These are phyloP conservation scores for Lipomyces yamadae DNA, from an alignment of 805 yeast species.

Conservation along the genomic window DNA sequence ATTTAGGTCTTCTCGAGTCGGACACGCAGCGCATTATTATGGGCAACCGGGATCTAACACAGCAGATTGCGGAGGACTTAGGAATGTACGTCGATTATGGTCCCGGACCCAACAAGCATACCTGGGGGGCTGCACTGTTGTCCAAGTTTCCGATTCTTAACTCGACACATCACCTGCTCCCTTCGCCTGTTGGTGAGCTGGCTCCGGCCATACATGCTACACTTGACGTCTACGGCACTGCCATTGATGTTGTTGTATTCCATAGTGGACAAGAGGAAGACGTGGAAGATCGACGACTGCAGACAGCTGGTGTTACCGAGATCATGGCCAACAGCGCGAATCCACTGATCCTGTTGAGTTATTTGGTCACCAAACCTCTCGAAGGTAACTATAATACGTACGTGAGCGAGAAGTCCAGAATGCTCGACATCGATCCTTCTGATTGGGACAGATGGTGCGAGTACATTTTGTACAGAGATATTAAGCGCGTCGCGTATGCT, in stretches of 20 bases:
- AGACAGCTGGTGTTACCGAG: constrained; percentile 72
- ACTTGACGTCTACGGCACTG: constrained; percentile 82
- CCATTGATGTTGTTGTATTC: constrained; percentile 92
- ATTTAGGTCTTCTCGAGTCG: constrained; percentile 78
- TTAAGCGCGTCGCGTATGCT: constrained; percentile 90
- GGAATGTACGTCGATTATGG: constrained; percentile 96
- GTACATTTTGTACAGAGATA: constrained; percentile 84
- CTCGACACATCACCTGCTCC: constrained; percentile 88
- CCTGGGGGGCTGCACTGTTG: constrained; percentile 94
- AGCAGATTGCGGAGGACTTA: constrained; percentile 85
- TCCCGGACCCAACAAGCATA: constrained; percentile 96
- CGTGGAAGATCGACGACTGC: constrained; percentile 87
- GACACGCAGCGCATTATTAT: constrained; percentile 93
- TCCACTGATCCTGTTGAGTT: constrained; percentile 87
- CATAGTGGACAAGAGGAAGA: constrained; percentile 99
- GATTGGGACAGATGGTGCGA: constrained; percentile 99
- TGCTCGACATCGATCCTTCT: constrained; percentile 90
- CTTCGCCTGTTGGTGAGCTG: constrained; percentile 96
- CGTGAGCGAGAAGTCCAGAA: constrained; percentile 80
- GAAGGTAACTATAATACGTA: constrained; percentile 91
- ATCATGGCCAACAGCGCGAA: constrained; percentile 79
- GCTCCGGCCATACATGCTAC: constrained; percentile 99
- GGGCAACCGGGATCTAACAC: constrained; percentile 95
- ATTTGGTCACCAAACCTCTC: constrained; percentile 84
- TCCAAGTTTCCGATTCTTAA: constrained; percentile 92